Percentiles rank a stretch among this genome's conserved stretches.
phyloP scores from a whole-genome alignment of 2,329 filamentous ascomycete genomes.

The Hymenotorrendiella dingleyae region DNA sequence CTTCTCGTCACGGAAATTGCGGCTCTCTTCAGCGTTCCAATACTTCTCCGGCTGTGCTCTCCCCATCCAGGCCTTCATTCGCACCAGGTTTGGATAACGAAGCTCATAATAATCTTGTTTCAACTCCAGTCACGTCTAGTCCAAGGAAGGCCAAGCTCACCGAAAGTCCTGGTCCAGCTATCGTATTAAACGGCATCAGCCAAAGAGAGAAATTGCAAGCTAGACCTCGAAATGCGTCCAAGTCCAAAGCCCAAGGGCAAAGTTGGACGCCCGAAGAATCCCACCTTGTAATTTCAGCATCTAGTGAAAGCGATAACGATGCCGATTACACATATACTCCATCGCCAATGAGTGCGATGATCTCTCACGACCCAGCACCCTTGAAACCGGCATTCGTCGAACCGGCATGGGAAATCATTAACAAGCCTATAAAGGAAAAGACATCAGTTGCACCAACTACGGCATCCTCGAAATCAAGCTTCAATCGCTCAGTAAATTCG shows the following conservation, averaged over 20 bases:
- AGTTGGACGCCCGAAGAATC: conserved; percentile 21
- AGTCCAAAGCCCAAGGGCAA: background rate
- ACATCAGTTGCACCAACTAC: conserved; percentile 6
- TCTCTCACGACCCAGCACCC: conserved; percentile 1
- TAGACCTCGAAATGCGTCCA: background rate
- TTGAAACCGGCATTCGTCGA: conserved; percentile 20
- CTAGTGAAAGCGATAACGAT: conserved; percentile 14
- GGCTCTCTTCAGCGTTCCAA: conserved; percentile 40
- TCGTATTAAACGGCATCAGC: too few species aligned
- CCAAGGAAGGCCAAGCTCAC: too few species aligned
- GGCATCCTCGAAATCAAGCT: conserved; percentile 11
- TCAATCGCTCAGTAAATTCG: conserved; percentile 18
- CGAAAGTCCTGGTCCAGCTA: too few species aligned
- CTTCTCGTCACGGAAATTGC: conserved; percentile 4
- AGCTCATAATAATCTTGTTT: conserved; percentile 18
- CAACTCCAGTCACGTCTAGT: conserved; percentile 1
- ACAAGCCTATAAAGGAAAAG: conserved; percentile 6
- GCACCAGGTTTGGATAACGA: conserved; percentile 17
- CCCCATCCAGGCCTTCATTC: conserved; percentile 36
- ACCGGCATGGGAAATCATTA: conserved; percentile 24
- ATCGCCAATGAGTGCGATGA: background rate
- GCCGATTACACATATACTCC: conserved; percentile 12
- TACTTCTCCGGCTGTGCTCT: conserved; percentile 47
- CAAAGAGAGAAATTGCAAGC: too few species aligned
- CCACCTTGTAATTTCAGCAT: conserved; percentile 17